Base-by-base conservation (phyloP, 495 filamentous ascomycete species). In the Cryomyces minteri region DNA sequence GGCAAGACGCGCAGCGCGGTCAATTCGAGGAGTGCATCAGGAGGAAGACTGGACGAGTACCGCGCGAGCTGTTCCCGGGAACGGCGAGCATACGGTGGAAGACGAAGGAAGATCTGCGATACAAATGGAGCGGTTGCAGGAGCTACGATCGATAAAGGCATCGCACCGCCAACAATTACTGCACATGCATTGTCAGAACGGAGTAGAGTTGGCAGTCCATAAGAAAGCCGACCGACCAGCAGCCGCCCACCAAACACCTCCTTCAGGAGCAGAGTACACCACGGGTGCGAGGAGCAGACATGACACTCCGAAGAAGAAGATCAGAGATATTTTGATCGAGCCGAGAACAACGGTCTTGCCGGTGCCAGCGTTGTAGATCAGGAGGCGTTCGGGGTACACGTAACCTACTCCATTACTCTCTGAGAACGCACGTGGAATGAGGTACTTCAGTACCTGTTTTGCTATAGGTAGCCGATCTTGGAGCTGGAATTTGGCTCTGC, bases 311-410 rank as follows among this genome's bases (percentile, higher is more conserved):
- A 81, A 80, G 46, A 83, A 57, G 52, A 86, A 74, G 41, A 93
- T 67, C 9, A 80, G 80, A 0, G 75, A 76, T 32, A 86, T 51
- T 54, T 85, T 82, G 45, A 86, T 48, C 47, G 67, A 69, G 25
- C 74, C 78, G 33, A 87, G 55, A 54, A 84, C 80, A 25, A 77
- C 71, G 11, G 69, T 77, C 48, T 71, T 68, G 12, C 66, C 67
- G 6, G 73, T 79, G 49, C 83, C 82, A 37, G 76, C 77, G 67
- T 84, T 74, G 53, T 81, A 88, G 48, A 88, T 68, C 46, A 82
- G 64, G 7, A 87, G 64, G 10, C 65, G 65, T 52, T 84, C 80
- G 0, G 73, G 72, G 50, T 63, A 67, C 31, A 61, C 43, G 53
- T 51, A 14, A 48, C 60, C 34, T 80, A 79, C 48, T 94, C 90